Evolutionary conservation across 2,329 filamentous ascomycete species (phyloP).

Genomic region (Rachicladosporium sp.): DNA sequence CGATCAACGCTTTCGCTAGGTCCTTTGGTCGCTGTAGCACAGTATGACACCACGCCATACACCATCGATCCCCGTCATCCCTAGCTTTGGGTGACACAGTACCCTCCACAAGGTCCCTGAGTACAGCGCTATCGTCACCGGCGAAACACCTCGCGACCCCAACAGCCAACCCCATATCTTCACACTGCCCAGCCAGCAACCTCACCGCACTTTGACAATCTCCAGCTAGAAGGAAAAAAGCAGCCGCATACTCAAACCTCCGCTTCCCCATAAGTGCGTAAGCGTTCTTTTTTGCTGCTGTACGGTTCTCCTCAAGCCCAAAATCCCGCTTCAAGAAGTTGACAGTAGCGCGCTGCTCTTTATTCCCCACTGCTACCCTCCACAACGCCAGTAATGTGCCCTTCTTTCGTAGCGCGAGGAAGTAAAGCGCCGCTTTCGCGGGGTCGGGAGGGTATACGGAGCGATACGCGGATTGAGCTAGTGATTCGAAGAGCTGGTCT

Average conservation of each 20-base stretch:
- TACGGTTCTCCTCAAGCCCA: constrained; percentile 72
- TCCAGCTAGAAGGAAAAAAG: constrained; percentile 87
- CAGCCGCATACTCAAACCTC: constrained; percentile 85
- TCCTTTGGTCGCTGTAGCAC: constrained; percentile 72
- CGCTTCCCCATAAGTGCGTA: constrained; percentile 88
- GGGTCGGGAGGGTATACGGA: constrained; percentile 79
- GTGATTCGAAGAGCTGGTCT: constrained; percentile 74
- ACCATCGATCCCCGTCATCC: constrained; percentile 77
- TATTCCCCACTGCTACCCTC: constrained; percentile 89
- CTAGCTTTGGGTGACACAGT: constrained; percentile 67
- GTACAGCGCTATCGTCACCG: constrained; percentile 64
- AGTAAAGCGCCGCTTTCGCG: constrained; percentile 80
- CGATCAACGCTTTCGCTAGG: constrained; percentile 63
- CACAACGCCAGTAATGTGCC: constrained; percentile 79
- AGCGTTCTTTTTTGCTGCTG: constrained; percentile 84
- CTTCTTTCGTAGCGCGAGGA: constrained; percentile 81
- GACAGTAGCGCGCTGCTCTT: constrained; percentile 70
- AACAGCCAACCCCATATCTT: constrained; percentile 81
- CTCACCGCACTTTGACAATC: constrained; percentile 74
- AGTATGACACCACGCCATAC: constrained; percentile 93
- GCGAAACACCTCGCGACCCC: constrained; percentile 80
- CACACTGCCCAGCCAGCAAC: constrained; percentile 74
- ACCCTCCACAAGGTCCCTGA: constrained; percentile 64
- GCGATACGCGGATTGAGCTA: constrained; percentile 88
- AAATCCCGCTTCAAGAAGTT: constrained; percentile 85